These are phyloP conservation scores for Bisporella sp. DNA, from an alignment of 2,329 filamentous ascomycete species.

Conservation along the genomic window DNA sequence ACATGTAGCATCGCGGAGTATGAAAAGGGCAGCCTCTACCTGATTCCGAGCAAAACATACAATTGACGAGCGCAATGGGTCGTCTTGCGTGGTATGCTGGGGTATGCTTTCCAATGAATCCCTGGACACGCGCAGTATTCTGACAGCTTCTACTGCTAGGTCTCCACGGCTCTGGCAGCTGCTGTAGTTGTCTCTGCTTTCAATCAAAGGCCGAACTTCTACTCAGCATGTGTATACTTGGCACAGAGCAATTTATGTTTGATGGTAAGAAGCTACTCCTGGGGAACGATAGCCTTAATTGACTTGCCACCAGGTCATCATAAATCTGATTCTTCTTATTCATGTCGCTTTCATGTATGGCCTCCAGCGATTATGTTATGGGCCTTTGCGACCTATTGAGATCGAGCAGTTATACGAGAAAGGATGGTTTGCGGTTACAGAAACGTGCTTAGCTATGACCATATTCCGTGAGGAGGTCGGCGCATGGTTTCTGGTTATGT, in stretches of 20 bases:
- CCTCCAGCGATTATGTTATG: slow-evolving; percentile 85
- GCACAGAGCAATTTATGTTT: slow-evolving; percentile 94
- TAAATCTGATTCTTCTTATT: slow-evolving; percentile 80
- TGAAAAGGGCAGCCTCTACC: slow-evolving; percentile 9
- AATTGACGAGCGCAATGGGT: slow-evolving; percentile 13
- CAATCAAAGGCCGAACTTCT: slow-evolving; percentile 94
- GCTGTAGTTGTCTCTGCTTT: slow-evolving; percentile 85
- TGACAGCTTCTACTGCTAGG: slow-evolving; percentile 36
- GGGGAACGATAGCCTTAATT: too few species aligned
- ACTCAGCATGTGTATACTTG: slow-evolving; percentile 94
- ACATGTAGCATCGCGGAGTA: slow-evolving; percentile 9
- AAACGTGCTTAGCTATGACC: slow-evolving; percentile 96
- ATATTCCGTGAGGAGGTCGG: slow-evolving; percentile 95
- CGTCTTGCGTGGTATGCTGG: slow-evolving; percentile 43
- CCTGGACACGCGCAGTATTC: background rate
- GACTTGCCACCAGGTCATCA: slow-evolving; percentile 58
- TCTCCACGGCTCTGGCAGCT: slow-evolving; percentile 76
- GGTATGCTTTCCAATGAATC: slow-evolving; percentile 30
- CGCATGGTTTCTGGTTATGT: slow-evolving; percentile 94
- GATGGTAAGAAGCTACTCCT: slow-evolving; percentile 54
- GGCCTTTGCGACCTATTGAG: slow-evolving; percentile 84
- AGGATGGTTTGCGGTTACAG: slow-evolving; percentile 95
- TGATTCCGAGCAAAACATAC: slow-evolving; percentile 6
- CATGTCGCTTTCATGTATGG: slow-evolving; percentile 78
- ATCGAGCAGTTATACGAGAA: slow-evolving; percentile 96